Evolutionary conservation across 345 rosid genomes (phyloP).

Genomic region (Salix purpurea): DNA sequence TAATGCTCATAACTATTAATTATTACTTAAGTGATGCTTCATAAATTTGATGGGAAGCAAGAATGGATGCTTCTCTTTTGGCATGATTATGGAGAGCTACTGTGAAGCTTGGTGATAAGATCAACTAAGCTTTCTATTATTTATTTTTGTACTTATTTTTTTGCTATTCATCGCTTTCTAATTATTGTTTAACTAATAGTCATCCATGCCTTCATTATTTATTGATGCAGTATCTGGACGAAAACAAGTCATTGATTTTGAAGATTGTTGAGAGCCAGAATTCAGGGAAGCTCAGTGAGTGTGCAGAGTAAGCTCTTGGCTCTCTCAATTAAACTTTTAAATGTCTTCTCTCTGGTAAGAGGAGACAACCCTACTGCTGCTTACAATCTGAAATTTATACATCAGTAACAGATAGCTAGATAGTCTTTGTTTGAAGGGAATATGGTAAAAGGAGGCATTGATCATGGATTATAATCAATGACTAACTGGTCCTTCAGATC

Average conservation of each 20-base stretch:
- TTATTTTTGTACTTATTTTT: not conserved
- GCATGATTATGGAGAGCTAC: not conserved
- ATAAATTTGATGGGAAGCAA: not conserved
- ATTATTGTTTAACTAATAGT: not conserved
- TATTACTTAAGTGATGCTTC: not conserved
- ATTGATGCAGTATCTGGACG: slow-evolving; percentile 83
- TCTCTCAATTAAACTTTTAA: not conserved
- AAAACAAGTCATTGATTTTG: slow-evolving; percentile 98
- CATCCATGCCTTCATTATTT: not conserved
- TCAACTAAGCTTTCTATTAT: not conserved
- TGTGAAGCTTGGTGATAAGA: not conserved
- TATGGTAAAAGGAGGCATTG: not conserved
- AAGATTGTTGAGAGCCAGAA: slow-evolving; percentile 99
- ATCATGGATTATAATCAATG: not conserved
- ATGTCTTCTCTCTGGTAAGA: not conserved
- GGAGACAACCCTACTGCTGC: not conserved
- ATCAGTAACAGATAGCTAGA: not conserved
- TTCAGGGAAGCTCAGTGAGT: slow-evolving; percentile 85
- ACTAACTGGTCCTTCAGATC: not conserved
- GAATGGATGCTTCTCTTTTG: not conserved
- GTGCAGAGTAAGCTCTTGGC: slow-evolving; percentile 78
- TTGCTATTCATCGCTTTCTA: not conserved
- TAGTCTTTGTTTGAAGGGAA: not conserved
- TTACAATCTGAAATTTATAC: not conserved
- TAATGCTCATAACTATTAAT: not conserved